Conservation (phyloP, 768 basidiomycete genomes). For the Phylloporus sp. region DNA sequence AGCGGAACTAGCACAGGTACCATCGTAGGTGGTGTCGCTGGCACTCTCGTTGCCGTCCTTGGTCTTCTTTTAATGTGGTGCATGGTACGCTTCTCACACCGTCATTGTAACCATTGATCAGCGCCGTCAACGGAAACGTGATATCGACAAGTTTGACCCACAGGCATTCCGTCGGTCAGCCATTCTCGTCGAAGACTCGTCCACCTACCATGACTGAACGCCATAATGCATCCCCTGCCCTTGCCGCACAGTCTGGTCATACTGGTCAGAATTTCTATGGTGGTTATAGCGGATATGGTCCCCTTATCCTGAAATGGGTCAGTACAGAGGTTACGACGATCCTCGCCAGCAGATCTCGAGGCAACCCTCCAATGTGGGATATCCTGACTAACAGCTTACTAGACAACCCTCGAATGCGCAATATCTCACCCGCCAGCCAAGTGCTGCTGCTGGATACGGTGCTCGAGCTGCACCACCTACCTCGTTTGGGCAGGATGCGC, state of each 20-base stretch:
- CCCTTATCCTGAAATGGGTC: conserved; percentile 17
- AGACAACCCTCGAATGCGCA: conserved; percentile 23
- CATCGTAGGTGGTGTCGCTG: conserved; percentile 43
- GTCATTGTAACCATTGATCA: conserved; percentile 15
- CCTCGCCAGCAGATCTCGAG: conserved; percentile 22
- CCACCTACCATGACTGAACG: conserved; percentile 71
- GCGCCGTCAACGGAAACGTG: conserved; percentile 41
- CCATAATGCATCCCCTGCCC: too few relatives aligned
- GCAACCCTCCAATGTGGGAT: too few relatives aligned
- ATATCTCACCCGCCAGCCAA: conserved; percentile 22
- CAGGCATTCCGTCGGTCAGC: conserved; percentile 61
- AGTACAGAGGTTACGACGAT: conserved; percentile 25
- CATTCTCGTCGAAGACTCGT: conserved; percentile 53
- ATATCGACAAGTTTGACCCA: conserved; percentile 43
- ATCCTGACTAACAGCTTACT: conserved; percentile 25
- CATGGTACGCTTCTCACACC: conserved; percentile 34
- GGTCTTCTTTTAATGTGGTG: conserved; percentile 44
- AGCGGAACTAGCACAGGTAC: conserved; percentile 30
- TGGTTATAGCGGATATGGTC: conserved; percentile 21
- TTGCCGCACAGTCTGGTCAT: conserved; percentile 15
- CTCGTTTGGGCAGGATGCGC: conserved; percentile 27
- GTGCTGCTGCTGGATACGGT: conserved; percentile 12
- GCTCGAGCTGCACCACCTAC: conserved; percentile 4
- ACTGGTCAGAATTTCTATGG: conserved; percentile 26
- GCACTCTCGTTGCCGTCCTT: conserved; percentile 39